Evolutionary conservation across 2,329 filamentous ascomycete genomes (phyloP).

Genomic region (Delphinella strobiligena): DNA sequence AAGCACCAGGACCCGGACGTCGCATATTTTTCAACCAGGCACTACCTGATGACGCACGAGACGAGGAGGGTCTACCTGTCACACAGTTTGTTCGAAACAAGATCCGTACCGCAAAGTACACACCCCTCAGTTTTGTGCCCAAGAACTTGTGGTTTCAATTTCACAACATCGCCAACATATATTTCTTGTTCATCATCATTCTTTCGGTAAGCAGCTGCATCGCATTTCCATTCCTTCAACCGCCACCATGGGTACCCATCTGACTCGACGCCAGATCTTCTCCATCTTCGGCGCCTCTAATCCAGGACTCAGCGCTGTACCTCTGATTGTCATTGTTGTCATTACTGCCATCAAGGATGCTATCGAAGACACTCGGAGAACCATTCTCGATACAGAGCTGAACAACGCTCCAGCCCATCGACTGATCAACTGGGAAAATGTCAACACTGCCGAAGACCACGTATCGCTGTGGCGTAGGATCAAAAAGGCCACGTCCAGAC

Average conservation of each 20-base stretch:
- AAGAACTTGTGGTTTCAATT: slow-evolving; percentile 98
- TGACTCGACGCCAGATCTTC: slow-evolving; percentile 56
- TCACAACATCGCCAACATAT: slow-evolving; percentile 96
- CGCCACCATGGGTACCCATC: background rate
- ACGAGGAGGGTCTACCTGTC: slow-evolving; percentile 66
- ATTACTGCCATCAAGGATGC: slow-evolving; percentile 90
- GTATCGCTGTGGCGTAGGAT: slow-evolving; percentile 74
- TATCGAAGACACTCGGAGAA: slow-evolving; percentile 89
- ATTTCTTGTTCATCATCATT: slow-evolving; percentile 94
- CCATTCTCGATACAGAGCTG: slow-evolving; percentile 78
- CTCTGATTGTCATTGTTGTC: slow-evolving; percentile 80
- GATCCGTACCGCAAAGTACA: slow-evolving; percentile 96
- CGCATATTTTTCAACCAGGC: slow-evolving; percentile 77
- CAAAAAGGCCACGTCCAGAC: slow-evolving; percentile 74
- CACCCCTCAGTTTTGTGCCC: slow-evolving; percentile 82
- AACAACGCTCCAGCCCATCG: slow-evolving; percentile 95
- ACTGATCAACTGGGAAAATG: slow-evolving; percentile 78
- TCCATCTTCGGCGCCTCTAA: slow-evolving; percentile 89
- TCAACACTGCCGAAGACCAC: slow-evolving; percentile 81
- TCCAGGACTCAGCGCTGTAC: slow-evolving; percentile 78
- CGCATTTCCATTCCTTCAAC: background rate
- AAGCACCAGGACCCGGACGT: slow-evolving; percentile 33
- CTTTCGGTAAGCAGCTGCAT: slow-evolving; percentile 60
- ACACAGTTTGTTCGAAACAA: slow-evolving; percentile 77
- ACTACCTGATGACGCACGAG: slow-evolving; percentile 60